Base-by-base conservation (phyloP, 352 stramenopile genomes). In the Globisporangium perplexum region DNA sequence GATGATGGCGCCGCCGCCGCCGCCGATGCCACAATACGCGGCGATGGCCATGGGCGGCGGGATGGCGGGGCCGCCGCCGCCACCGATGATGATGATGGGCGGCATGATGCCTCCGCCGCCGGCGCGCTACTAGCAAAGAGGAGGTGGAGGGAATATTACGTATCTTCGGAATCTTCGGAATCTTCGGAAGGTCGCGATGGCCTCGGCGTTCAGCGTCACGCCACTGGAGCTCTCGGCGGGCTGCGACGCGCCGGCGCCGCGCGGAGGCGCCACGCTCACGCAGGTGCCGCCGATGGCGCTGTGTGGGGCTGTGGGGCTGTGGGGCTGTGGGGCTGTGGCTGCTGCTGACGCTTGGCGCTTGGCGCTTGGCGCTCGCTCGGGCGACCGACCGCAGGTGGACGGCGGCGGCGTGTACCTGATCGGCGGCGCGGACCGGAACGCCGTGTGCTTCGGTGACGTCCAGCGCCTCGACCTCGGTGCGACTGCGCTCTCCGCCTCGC, bases 381-480 rank as follows among this genome's bases (percentile, higher is more conserved):
- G 11, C 22, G 12, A 20, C 10, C 38, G 15, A 49, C 26, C 22
- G 56, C 28, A 79, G 60, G 48, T 59, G 10, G 58, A 58, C 8
- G 58, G 53, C 41, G 69, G 63, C 2, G 47, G 45, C 0, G 50
- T 90, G 0, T 90, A 84, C 52, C 65, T 90, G 23, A 81, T 90
- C 33, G 77, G 77, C 8, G 77, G 77, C 2, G 71, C 79, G 1
- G 82, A 78, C 24, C 65, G 79, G 47, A 70, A 84, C 47, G 77
- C 63, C 10, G 50, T 54, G 7, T 80, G 74, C 51, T 88, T 84
- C 47, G 52, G 61, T 10, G 77, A 88, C 28, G 75, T 86, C 5
- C 63, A 83, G 57, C 31, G 45, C 18, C 71, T 88, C n/a, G 65
- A 88, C 47, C 33, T 86, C 4, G 65, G 80, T 55, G 2, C 35